Base-by-base conservation (phyloP, 768 basidiomycete species). In the Gymnopilus dilepis region DNA sequence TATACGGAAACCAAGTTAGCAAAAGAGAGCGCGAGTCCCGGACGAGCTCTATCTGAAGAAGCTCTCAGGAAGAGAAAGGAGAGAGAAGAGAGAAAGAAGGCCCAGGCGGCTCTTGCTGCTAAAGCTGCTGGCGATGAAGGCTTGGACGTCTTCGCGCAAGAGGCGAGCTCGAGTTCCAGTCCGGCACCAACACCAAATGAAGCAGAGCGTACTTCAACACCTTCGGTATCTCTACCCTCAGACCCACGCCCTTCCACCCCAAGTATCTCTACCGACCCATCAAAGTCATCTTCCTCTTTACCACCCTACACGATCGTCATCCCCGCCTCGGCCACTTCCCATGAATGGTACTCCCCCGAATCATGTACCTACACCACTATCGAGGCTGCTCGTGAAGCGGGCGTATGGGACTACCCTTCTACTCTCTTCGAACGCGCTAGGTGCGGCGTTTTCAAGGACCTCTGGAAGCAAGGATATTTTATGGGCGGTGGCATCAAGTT, bases 401-500 rank as follows among this genome's bases (percentile, higher is more conserved):
- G 87, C 0, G 73, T 96, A 47, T 97, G 94, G 94, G 76, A 77
- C 17, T 95, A 90, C 69, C 94, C 94, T 0, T 74, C 80, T 4
- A 87, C 79, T 2, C 75, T 84, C 2, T 71, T 80, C 41, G 89
- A 97, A 70, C 81, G 84, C 3, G 93, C 95, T 11, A 82, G 87
- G 57, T 95, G 92, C 63, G 87, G 81, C 9, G 90, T 95, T 9
- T 97, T 95, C 72, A 82, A 83, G 43, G 87, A 86, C 64, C 72
- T 97, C 12, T 94, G 92, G 90, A 85, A 88, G 63, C 84, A 89
- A 74, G 93, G 92, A 0, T 88, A 89, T 71, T 97, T 86, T 72
- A 84, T 97, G 85, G 95, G 95, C 48, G 86, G 86, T 0, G 96
- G 95, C 0, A 86, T 96, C 74, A 92, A 91, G 73, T 99, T 99